Percentiles rank a stretch among this genome's conserved stretches.
These are phyloP conservation scores for Davidsoniella virescens DNA, from an alignment of 2,329 filamentous ascomycete species.

Conservation along the genomic window DNA sequence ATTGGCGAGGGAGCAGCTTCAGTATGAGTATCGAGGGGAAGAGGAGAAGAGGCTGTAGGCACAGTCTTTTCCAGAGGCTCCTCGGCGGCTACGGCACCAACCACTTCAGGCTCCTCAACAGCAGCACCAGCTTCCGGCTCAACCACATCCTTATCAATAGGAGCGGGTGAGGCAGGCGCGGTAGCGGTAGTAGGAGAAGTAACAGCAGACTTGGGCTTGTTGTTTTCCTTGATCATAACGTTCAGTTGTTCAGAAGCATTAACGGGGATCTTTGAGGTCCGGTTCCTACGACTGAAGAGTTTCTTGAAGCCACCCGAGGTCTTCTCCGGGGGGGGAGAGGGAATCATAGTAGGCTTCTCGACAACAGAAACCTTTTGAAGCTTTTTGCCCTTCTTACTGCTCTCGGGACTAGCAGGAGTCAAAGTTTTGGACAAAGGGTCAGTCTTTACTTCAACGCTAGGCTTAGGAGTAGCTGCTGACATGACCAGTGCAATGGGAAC, in stretches of 20 bases:
- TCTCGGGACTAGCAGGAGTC: constrained; percentile 17
- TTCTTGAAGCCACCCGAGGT: constrained; percentile 39
- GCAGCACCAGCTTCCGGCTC: not conserved
- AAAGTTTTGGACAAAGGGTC: constrained; percentile 9
- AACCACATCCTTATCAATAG: constrained; percentile 13
- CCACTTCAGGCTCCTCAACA: not conserved
- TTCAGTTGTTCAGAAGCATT: constrained; percentile 35
- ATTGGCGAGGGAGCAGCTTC: constrained; percentile 11
- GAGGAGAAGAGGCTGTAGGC: constrained; percentile 1
- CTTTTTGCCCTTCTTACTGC: constrained; percentile 26
- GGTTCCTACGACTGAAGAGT: constrained; percentile 49
- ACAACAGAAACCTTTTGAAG: constrained; percentile 35
- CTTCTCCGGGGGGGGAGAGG: constrained; percentile 13
- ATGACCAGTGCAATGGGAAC: constrained; percentile 12
- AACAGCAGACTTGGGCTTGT: constrained; percentile 17
- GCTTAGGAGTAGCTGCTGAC: constrained; percentile 11
- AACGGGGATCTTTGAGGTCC: constrained; percentile 38
- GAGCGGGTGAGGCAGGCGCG: constrained; percentile 14
- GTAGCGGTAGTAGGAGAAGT: constrained; percentile 16
- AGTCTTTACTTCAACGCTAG: constrained; percentile 8
- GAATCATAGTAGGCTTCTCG: constrained; percentile 19
- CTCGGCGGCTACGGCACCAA: not conserved
- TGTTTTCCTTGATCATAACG: constrained; percentile 30
- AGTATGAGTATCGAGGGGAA: not conserved
- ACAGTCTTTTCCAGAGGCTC: constrained; percentile 8